phyloP scores from a whole-genome alignment of 1,284 basidiomycete genomes.

The Moniliophthora roreri region DNA sequence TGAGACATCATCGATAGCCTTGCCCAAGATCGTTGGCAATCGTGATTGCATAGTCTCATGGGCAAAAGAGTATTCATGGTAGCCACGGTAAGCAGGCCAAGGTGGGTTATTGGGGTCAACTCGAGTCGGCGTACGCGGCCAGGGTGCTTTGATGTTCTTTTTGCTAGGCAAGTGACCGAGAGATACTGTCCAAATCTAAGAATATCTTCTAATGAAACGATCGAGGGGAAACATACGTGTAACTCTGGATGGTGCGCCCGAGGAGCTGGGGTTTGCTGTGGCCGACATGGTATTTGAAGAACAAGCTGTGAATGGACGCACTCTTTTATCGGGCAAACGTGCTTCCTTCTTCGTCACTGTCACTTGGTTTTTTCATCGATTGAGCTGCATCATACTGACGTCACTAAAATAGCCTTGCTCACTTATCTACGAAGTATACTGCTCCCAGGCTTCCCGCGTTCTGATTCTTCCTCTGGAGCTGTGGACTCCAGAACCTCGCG shows the following conservation, averaged over 20 bases:
- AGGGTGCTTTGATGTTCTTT: conserved; percentile 65
- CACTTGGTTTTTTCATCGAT: too few relatives aligned
- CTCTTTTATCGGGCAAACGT: not conserved
- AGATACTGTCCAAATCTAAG: conserved; percentile 35
- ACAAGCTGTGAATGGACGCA: not conserved
- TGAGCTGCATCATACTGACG: too few relatives aligned
- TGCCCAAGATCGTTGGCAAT: conserved; percentile 93
- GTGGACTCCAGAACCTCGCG: too few relatives aligned
- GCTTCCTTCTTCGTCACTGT: not conserved
- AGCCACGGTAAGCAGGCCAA: conserved; percentile 94
- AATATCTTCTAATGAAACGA: too few relatives aligned
- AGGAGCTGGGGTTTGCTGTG: conserved; percentile 23
- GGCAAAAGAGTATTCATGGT: conserved; percentile 95
- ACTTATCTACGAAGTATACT: too few relatives aligned
- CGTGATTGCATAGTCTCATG: conserved; percentile 94
- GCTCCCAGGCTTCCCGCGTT: too few relatives aligned
- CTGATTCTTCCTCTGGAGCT: too few relatives aligned
- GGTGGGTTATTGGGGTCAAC: conserved; percentile 95
- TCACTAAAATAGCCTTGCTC: too few relatives aligned
- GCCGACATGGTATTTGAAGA: conserved; percentile 6
- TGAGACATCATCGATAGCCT: conserved; percentile 92
- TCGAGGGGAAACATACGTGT: conserved; percentile 29
- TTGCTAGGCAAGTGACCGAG: conserved; percentile 72
- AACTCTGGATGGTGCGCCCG: conserved; percentile 52
- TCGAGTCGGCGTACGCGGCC: conserved; percentile 71